phyloP scores from a whole-genome alignment of 1,284 basidiomycete genomes.

The Coniferiporia sulphurascens region DNA sequence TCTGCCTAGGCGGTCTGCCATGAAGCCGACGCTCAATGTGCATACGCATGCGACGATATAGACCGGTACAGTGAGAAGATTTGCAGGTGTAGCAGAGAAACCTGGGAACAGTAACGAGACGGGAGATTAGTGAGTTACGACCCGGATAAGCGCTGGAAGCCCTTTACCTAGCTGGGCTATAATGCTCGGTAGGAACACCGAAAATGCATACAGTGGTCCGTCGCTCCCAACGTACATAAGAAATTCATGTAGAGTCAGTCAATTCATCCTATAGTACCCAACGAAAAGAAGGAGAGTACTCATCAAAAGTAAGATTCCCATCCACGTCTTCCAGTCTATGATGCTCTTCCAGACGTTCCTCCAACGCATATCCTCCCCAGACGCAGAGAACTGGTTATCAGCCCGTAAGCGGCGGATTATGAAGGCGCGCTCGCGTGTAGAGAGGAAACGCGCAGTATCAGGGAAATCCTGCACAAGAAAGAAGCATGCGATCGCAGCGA shows the following conservation, averaged over 20 bases:
- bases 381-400: slow-evolving; percentile 68
- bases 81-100: slow-evolving; percentile 63
- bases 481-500: slow-evolving; percentile 60
- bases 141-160: not conserved
- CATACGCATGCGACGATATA: slow-evolving; percentile 62
- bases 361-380: slow-evolving; percentile 57
- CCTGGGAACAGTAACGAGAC: slow-evolving; percentile 33
- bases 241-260: slow-evolving; percentile 38
- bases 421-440: slow-evolving; percentile 60
- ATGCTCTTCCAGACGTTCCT: slow-evolving; percentile 58
- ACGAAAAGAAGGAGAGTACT: slow-evolving; percentile 6
- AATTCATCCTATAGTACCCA: not conserved
- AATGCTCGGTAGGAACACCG: slow-evolving; percentile 68
- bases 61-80: slow-evolving; percentile 66
- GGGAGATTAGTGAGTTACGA: not conserved
- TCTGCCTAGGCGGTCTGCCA: slow-evolving; percentile 55
- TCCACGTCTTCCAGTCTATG: slow-evolving; percentile 70
- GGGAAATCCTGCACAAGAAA: slow-evolving; percentile 80
- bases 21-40: slow-evolving; percentile 58
- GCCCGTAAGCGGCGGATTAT: slow-evolving; percentile 61
- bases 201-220: slow-evolving; percentile 68
- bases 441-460: slow-evolving; percentile 71
- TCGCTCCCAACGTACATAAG: slow-evolving; percentile 48
- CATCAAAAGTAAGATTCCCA: slow-evolving; percentile 41
- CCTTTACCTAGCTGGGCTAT: slow-evolving; percentile 49